Evolutionary conservation across 352 stramenopile species (phyloP), one percentile per base, ranked within the genome.

Genomic region (Globisporangium cylindrosporum): DNA sequence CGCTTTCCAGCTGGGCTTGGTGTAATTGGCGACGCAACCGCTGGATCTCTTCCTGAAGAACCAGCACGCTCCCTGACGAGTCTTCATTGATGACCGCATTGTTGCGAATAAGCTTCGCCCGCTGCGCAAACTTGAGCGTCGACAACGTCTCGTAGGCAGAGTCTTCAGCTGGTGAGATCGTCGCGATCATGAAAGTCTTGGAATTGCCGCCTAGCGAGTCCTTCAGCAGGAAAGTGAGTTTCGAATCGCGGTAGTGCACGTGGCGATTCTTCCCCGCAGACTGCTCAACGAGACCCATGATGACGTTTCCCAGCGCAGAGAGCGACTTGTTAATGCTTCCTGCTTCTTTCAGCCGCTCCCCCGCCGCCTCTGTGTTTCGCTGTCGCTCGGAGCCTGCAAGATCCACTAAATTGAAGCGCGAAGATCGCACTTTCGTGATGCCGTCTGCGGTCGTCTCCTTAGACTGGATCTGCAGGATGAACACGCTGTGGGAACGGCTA

Each of bases 371-470:
- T 4, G 97, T 99, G 73, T 94, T 97, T 20, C 93, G 89, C 66
- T 99, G 96, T 59, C 96, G 97, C 79, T 99, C 97, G 3, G 94
- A 99, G 14, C 98, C 98, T 15, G 98, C 98, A 46, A 99, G 80
- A 83, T 99, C 98, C 20, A 99, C 97, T 29, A 99, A 81, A 72
- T 99, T 99, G 34, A 99, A 93, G 6, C 96, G 95, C 6, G 96
- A 98, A 8, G 77, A 80, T 4, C 87, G 81, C 25, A 80, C 91
- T 59, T 88, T 89, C 10, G 81, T 91, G 56, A 87, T 68, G 20
- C 85, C 86, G 63, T 90, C 78, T 1, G 73, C 24, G 0, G 74
- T 84, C 10, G 71, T 85, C 46, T 91, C 84, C 53, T 80, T 88
- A 0, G 83, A 85, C 73, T 92, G 81, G 58, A 95, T 77, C 60